Conservation (phyloP, 495 filamentous ascomycete species). For the Lophiotrema nucula region DNA sequence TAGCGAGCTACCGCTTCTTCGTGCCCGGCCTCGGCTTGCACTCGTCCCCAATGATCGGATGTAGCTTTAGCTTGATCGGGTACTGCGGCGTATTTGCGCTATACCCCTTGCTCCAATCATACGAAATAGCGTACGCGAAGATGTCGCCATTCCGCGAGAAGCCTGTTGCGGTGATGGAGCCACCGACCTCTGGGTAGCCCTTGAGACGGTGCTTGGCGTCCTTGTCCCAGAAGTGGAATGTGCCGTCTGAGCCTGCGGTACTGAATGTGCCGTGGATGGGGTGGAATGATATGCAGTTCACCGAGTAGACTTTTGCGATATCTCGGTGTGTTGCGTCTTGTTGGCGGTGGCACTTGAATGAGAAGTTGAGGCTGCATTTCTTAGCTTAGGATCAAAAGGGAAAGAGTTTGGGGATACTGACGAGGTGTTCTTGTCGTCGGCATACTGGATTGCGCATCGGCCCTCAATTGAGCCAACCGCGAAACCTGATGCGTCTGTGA, state of each 20-base stretch:
- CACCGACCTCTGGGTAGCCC: slow-evolving; percentile 81
- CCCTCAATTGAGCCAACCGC: slow-evolving; percentile 87
- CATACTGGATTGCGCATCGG: slow-evolving; percentile 83
- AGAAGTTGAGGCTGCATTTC: slow-evolving; percentile 68
- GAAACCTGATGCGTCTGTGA: slow-evolving; percentile 78
- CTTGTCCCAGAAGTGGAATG: slow-evolving; percentile 81
- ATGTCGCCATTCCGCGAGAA: slow-evolving; percentile 77
- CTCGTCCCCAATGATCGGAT: slow-evolving; percentile 72
- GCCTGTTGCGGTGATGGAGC: slow-evolving; percentile 71
- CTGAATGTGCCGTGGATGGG: slow-evolving; percentile 85
- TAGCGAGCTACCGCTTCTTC: slow-evolving; percentile 60
- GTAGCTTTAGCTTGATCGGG: slow-evolving; percentile 83
- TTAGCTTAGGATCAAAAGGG: slow-evolving; percentile 1
- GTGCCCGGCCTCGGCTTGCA: slow-evolving; percentile 73
- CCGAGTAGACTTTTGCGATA: slow-evolving; percentile 77
- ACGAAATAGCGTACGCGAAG: slow-evolving; percentile 88
- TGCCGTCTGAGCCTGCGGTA: slow-evolving; percentile 85
- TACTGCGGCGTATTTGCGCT: slow-evolving; percentile 64
- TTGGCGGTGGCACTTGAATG: slow-evolving; percentile 91
- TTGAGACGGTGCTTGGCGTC: slow-evolving; percentile 82
- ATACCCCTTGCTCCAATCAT: slow-evolving; percentile 95
- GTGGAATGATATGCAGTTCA: slow-evolving; percentile 89
- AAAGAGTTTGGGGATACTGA: slow-evolving; percentile 41
- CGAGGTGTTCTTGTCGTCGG: slow-evolving; percentile 79
- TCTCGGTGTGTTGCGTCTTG: slow-evolving; percentile 60